These are phyloP conservation scores for Smittium mucronatum DNA, from an alignment of 371 early-diverging fungal species.

Conservation along the genomic window DNA sequence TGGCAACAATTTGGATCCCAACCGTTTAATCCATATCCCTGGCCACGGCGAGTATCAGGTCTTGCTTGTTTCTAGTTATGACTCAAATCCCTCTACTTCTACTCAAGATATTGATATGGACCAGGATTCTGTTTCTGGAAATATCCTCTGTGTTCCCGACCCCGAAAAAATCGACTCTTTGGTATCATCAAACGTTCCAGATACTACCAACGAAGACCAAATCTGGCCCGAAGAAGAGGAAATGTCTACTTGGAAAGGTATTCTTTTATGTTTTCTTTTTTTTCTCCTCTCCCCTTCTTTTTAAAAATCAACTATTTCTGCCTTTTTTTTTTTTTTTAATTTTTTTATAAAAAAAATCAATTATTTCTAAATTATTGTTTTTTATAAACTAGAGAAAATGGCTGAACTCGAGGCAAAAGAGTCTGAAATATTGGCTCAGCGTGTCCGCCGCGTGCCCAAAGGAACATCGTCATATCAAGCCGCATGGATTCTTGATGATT, in stretches of 20 bases:
- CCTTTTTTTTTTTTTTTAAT: too few relatives aligned
- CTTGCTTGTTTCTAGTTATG: conserved; percentile 38
- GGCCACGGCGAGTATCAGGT: conserved; percentile 86
- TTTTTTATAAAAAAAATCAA: too few relatives aligned
- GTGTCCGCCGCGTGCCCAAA: conserved; percentile 67
- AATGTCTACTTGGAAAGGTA: conserved; percentile 35
- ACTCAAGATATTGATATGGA: conserved; percentile 25
- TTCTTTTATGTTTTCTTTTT: conserved; percentile 1
- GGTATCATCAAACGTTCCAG: conserved; percentile 72
- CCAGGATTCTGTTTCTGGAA: conserved; percentile 16
- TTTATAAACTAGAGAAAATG: conserved; percentile 15
- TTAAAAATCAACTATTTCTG: not conserved
- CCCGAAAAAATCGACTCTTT: conserved; percentile 60
- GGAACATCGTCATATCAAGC: conserved; percentile 94
- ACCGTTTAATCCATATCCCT: conserved; percentile 79
- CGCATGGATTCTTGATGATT: conserved; percentile 86
- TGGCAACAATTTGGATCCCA: conserved; percentile 69
- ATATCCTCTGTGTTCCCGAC: conserved; percentile 46
- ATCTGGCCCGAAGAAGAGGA: conserved; percentile 98
- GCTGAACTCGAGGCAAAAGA: conserved; percentile 24
- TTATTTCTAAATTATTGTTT: not conserved
- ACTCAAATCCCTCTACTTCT: conserved; percentile 15
- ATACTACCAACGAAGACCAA: conserved; percentile 81
- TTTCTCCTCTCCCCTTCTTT: not conserved
- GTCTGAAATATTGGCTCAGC: conserved; percentile 21